Evolutionary conservation across 768 basidiomycete species (phyloP).

Genomic region (Clavulina sp.): DNA sequence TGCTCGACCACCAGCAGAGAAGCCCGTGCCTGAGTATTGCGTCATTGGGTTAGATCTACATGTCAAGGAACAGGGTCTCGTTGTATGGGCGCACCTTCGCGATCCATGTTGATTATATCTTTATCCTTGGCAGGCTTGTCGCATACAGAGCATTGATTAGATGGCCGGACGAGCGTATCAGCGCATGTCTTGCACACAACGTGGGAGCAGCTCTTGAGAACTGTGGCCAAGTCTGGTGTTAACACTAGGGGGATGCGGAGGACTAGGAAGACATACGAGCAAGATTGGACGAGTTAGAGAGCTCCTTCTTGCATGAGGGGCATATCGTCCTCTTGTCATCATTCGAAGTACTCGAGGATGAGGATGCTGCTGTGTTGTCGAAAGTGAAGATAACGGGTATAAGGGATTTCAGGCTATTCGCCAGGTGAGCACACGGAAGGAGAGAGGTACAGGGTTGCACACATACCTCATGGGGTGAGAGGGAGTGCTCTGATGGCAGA

Average conservation of each 20-base stretch:
- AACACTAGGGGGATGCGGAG: background rate
- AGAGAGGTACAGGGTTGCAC: background rate
- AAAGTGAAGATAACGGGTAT: constrained; percentile 66
- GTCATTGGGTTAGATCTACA: background rate
- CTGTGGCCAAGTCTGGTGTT: constrained; percentile 21
- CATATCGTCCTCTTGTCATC: constrained; percentile 53
- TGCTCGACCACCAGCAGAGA: constrained; percentile 87
- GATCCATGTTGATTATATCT: constrained; percentile 66
- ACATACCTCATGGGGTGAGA: constrained; percentile 63
- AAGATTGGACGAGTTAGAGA: constrained; percentile 62
- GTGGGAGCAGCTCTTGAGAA: constrained; percentile 77
- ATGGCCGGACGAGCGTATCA: constrained; percentile 64
- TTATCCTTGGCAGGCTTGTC: constrained; percentile 44
- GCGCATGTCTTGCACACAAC: constrained; percentile 84
- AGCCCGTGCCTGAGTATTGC: constrained; percentile 55
- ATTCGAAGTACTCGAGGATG: constrained; percentile 18
- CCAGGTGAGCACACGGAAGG: background rate
- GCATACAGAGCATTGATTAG: constrained; percentile 76
- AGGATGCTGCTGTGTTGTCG: constrained; percentile 9
- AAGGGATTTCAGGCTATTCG: constrained; percentile 57
- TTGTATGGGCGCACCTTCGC: constrained; percentile 49
- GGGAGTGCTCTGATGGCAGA: constrained; percentile 68
- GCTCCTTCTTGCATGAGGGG: constrained; percentile 68
- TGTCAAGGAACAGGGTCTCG: background rate
- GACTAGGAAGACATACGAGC: constrained; percentile 33